Evolutionary conservation across 208 protist genomes (phyloP), one percentile per base, ranked within the genome.

Genomic region (Leishmania arabica): DNA sequence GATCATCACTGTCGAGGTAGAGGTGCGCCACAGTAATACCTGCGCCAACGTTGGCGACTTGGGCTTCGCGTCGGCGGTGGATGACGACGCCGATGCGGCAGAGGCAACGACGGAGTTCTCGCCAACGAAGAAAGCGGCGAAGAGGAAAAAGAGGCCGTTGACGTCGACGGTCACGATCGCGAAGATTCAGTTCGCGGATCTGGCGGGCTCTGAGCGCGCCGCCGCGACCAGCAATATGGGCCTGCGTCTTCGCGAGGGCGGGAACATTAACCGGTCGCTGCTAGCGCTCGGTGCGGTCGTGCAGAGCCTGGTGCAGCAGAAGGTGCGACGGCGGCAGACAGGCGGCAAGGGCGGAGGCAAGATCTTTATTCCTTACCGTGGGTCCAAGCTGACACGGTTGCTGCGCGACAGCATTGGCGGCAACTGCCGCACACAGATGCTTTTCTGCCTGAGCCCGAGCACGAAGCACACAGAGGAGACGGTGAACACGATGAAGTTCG

Each of bases 191-290:
- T 95, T 98, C 66, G 92, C 89, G 51, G 95, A 98, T 83, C 84
- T 98, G 3, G 96, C 96, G 2, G 96, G 96, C 13, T 97, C 93
- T 37, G 96, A 98, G 86, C 80, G 95, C 6, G 96, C 96, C 1
- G 90, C 95, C 37, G 75, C 89, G 54, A 97, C 93, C 31, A 94
- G 83, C 69, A 98, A 96, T 78, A 88, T 78, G 13, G 97, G 97
- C 2, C 51, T 93, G 42, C 89, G 96, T 4, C 84, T 99, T 51
- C 86, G 89, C 9, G 98, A 99, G 82, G 98, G 98, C 64, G 96
- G 95, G 75, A 98, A 96, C 82, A 99, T 99, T 81, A 99, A 99
- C 78, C 86, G 92, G 45, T 99, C 98, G 8, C 87, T 99, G 66
- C 89, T 99, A 15, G 97, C 97, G 1, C 92, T 99, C 51, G 95